phyloP scores from a whole-genome alignment of 2,329 filamentous ascomycete genomes.

The Phaeosphaeriaceae sp. region DNA sequence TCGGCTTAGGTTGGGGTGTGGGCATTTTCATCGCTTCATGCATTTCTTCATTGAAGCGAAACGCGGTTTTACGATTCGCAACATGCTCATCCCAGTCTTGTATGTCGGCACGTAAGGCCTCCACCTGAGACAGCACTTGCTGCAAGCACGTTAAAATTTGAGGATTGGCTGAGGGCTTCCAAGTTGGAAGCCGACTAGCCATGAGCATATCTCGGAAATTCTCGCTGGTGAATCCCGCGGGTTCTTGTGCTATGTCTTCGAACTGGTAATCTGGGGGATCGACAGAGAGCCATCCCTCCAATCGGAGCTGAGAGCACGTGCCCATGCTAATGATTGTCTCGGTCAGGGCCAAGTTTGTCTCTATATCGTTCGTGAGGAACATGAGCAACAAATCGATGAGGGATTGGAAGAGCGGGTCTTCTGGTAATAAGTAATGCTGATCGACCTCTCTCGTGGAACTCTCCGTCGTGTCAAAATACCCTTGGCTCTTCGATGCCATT shows the following conservation, averaged over 20 bases:
- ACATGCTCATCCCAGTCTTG: slow-evolving; percentile 57
- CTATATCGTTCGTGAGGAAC: slow-evolving; percentile 89
- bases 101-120: slow-evolving; percentile 51
- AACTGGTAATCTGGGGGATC: slow-evolving; percentile 61
- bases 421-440: slow-evolving; percentile 66
- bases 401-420: slow-evolving; percentile 62
- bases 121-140: slow-evolving; percentile 51
- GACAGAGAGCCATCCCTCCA: slow-evolving; percentile 90
- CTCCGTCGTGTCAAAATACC: slow-evolving; percentile 53
- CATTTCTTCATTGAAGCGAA: slow-evolving; percentile 55
- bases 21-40: slow-evolving; percentile 47
- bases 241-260: slow-evolving; percentile 27
- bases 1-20: slow-evolving; percentile 34
- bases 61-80: slow-evolving; percentile 56
- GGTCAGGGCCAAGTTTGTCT: slow-evolving; percentile 88
- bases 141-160: slow-evolving; percentile 52
- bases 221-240: slow-evolving; percentile 35
- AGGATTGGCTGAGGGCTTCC: slow-evolving; percentile 46
- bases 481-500: slow-evolving; percentile 60
- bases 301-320: slow-evolving; percentile 80
- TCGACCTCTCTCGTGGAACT: slow-evolving; percentile 66
- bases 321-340: slow-evolving; percentile 82
- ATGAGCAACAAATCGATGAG: slow-evolving; percentile 68
- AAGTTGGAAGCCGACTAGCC: slow-evolving; percentile 46
- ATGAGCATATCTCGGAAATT: slow-evolving; percentile 40